A percentile compares a stretch with the other conserved stretches of the same genome.
These are phyloP conservation scores for Mycena belliarum DNA, from an alignment of 768 basidiomycete genomes.

Conservation along the genomic window DNA sequence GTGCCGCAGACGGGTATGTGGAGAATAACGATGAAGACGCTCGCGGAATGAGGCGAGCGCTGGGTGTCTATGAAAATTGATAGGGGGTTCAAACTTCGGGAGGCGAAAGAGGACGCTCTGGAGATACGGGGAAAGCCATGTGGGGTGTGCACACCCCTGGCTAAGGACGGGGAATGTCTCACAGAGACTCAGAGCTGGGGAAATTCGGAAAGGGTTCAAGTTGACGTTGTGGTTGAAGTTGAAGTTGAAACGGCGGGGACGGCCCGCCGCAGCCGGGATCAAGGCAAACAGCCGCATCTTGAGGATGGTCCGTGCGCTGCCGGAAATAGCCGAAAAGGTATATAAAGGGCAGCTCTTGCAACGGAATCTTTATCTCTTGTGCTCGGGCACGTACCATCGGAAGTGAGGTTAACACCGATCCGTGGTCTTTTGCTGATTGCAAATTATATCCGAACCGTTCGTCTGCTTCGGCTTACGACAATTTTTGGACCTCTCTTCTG, in stretches of 20 bases:
- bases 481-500: constrained; percentile 73
- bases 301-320: constrained; percentile 14
- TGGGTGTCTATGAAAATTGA: constrained; percentile 70
- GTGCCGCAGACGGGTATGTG: constrained; percentile 65
- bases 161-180: too few species aligned
- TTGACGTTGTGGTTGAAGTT: constrained; percentile 8
- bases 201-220: too few species aligned
- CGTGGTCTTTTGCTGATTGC: constrained; percentile 96
- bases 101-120: constrained; percentile 40
- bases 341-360: not conserved
- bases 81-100: constrained; percentile 52
- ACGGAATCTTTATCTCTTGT: constrained; percentile 69
- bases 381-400: constrained; percentile 94
- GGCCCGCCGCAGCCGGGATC: too few species aligned
- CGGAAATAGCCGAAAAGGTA: not conserved
- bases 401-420: constrained; percentile 96
- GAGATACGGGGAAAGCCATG: constrained; percentile 37
- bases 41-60: constrained; percentile 61
- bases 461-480: constrained; percentile 85
- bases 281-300: not conserved
- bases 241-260: too few species aligned
- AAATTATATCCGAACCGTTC: constrained; percentile 98
- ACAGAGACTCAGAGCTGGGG: too few species aligned
- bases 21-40: constrained; percentile 44
- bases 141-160: constrained; percentile 29